Conservation (phyloP, 345 rosid genomes). For the Erucastrum elatum region DNA sequence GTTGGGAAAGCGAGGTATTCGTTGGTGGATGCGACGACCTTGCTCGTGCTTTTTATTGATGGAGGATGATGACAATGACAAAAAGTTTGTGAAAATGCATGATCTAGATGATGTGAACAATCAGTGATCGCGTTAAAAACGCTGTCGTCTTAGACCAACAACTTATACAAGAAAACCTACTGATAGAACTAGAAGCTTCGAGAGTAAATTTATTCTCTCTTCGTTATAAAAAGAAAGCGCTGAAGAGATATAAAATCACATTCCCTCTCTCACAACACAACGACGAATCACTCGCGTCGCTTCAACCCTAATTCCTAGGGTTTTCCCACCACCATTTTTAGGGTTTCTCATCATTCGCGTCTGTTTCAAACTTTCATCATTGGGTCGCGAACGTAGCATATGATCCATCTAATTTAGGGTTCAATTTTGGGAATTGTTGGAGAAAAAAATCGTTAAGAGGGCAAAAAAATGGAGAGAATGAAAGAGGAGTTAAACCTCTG, state of each 20-base stretch:
- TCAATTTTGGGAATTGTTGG: too few relatives aligned
- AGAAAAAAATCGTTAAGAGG: neutral
- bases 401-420: neutral
- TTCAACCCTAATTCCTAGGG: neutral
- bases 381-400: too few relatives aligned
- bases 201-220: too few relatives aligned
- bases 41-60: too few relatives aligned
- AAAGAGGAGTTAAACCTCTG: constrained; percentile 16
- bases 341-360: neutral
- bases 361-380: too few relatives aligned
- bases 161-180: too few relatives aligned
- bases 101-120: too few relatives aligned
- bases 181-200: too few relatives aligned
- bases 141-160: too few relatives aligned
- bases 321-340: neutral
- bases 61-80: too few relatives aligned
- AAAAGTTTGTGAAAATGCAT: too few relatives aligned
- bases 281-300: neutral
- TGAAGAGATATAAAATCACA: neutral
- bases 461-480: constrained; percentile 2
- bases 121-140: too few relatives aligned
- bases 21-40: neutral
- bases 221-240: neutral
- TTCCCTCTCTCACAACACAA: neutral
- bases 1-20: neutral